Evolutionary conservation across 1,139 yeast species (phyloP).

Genomic region (Geotrichum klebahnii): DNA sequence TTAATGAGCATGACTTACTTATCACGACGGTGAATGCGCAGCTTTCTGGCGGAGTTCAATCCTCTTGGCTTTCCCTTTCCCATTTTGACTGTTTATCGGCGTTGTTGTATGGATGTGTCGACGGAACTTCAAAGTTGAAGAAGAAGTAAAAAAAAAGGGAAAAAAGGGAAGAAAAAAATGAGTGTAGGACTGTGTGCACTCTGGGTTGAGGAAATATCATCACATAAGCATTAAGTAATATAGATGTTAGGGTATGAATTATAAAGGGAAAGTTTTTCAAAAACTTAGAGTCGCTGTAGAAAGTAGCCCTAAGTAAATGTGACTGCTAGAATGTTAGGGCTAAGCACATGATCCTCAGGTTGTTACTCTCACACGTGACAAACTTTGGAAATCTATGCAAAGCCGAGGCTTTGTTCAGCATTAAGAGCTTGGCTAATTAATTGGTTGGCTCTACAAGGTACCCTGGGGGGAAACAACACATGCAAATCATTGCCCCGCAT

Average conservation of each 20-base stretch:
- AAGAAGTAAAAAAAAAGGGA: constrained; percentile 4
- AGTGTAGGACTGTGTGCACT: constrained; percentile 4
- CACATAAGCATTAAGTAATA: background rate
- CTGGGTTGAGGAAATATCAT: background rate
- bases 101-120: constrained; percentile 14
- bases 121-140: constrained; percentile 20
- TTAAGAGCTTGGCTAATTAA: too few relatives aligned
- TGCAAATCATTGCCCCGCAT: too few relatives aligned
- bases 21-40: constrained; percentile 99
- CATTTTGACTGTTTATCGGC: constrained; percentile 44
- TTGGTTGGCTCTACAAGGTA: too few relatives aligned
- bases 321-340: background rate
- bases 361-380: too few relatives aligned
- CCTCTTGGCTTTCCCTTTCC: constrained; percentile 97
- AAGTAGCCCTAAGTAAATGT: too few relatives aligned
- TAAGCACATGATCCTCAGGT: background rate
- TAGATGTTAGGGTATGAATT: background rate
- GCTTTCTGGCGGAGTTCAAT: constrained; percentile 99
- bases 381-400: too few relatives aligned
- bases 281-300: too few relatives aligned
- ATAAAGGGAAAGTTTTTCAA: background rate
- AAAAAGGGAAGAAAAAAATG: constrained; percentile 8
- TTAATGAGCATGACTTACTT: constrained; percentile 48
- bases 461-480: too few relatives aligned
- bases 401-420: too few relatives aligned